Conservation (phyloP, 805 yeast genomes). For the Cyberlindnera meyerae region DNA sequence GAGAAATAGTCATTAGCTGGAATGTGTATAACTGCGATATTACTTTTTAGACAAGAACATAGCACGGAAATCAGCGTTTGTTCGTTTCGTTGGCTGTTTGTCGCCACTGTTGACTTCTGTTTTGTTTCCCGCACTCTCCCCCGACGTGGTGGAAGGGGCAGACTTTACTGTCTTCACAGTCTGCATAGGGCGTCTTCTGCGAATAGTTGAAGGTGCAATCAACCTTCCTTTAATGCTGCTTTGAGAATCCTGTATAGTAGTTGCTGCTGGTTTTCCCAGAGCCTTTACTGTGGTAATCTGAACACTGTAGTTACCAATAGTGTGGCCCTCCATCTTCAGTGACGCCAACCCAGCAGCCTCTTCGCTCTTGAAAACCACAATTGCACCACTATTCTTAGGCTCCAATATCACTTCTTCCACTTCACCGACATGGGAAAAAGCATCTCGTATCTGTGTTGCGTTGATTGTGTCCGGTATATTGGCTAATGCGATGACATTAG, state of each 20-base stretch:
- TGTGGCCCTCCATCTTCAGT: slow-evolving; percentile 36
- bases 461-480: slow-evolving; percentile 36
- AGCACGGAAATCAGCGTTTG: too few relatives aligned
- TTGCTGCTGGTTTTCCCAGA: slow-evolving; percentile 15
- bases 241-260: too few relatives aligned
- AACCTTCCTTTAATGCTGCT: too few relatives aligned
- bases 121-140: too few relatives aligned
- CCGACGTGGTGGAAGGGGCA: background rate
- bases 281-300: slow-evolving; percentile 32
- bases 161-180: background rate
- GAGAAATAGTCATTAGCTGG: too few relatives aligned
- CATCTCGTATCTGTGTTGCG: slow-evolving; percentile 29
- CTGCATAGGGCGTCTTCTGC: slow-evolving; percentile 10
- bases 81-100: too few relatives aligned
- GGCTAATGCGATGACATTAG: slow-evolving; percentile 21
- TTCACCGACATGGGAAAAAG: slow-evolving; percentile 32
- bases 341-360: slow-evolving; percentile 49
- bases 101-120: too few relatives aligned
- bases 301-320: slow-evolving; percentile 32
- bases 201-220: background rate
- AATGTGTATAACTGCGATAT: too few relatives aligned
- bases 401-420: slow-evolving; percentile 40
- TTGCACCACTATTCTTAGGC: slow-evolving; percentile 43
- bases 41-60: too few relatives aligned
- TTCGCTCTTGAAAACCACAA: slow-evolving; percentile 41